A percentile compares a stretch with the other conserved stretches of the same genome.
phyloP scores from a whole-genome alignment of 2,329 filamentous ascomycete species.

The Neopestalotiopsis rosae region DNA sequence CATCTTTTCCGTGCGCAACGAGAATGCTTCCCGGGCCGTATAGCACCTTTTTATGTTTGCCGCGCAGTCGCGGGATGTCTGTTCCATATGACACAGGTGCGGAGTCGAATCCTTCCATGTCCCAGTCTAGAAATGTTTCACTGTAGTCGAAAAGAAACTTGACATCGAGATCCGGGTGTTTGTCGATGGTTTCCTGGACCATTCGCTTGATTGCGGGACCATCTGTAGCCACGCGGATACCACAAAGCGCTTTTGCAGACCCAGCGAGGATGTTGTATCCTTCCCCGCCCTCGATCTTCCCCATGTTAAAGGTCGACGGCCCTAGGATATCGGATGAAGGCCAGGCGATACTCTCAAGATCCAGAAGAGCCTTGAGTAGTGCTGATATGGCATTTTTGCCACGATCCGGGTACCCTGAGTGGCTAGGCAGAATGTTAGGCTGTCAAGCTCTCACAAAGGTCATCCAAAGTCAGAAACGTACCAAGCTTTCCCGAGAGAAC shows the following conservation, averaged over 20 bases:
- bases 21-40: constrained; percentile 46
- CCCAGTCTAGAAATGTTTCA: constrained; percentile 43
- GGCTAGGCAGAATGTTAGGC: constrained; percentile 24
- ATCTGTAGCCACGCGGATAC: constrained; percentile 43
- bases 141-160: constrained; percentile 42
- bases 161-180: constrained; percentile 39
- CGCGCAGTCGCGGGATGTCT: constrained; percentile 41
- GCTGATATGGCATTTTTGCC: constrained; percentile 39
- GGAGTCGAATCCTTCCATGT: constrained; percentile 43
- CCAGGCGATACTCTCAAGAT: constrained; percentile 36
- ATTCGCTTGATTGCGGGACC: constrained; percentile 38
- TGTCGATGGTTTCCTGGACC: constrained; percentile 37
- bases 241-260: constrained; percentile 43
- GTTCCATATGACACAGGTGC: constrained; percentile 45
- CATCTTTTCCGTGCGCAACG: constrained; percentile 43
- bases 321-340: constrained; percentile 43
- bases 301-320: constrained; percentile 45
- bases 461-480: constrained; percentile 19
- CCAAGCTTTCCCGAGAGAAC: constrained; percentile 34
- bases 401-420: constrained; percentile 42
- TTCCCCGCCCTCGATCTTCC: constrained; percentile 43
- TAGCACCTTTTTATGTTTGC: constrained; percentile 40
- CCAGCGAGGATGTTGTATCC: constrained; percentile 46
- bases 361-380: constrained; percentile 37
- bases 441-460: background rate